Conservation (phyloP, 1,284 basidiomycete genomes). For the Moesziomyces sp. region DNA sequence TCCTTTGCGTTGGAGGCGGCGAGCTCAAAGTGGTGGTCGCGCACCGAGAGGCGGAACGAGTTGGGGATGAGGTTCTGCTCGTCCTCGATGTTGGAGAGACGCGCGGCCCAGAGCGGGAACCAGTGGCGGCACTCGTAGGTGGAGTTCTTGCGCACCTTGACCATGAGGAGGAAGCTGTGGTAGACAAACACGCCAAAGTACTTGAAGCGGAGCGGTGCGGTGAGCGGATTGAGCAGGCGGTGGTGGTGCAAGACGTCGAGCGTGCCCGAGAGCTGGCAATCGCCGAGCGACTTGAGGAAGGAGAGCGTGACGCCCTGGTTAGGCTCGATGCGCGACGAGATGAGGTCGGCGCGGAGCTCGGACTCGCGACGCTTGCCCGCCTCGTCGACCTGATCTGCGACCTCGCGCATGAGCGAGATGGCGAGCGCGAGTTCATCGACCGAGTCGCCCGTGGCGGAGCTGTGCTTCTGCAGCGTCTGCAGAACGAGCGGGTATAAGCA, state of each 20-base stretch:
- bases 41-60: constrained; percentile 58
- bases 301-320: constrained; percentile 42
- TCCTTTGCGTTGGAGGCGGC: constrained; percentile 61
- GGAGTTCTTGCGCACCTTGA: constrained; percentile 63
- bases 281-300: constrained; percentile 57
- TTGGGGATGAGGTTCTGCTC: constrained; percentile 53
- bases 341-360: constrained; percentile 58
- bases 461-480: constrained; percentile 61
- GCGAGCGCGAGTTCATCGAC: constrained; percentile 48
- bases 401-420: constrained; percentile 56
- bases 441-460: constrained; percentile 24
- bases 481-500: constrained; percentile 65
- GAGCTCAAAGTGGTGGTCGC: constrained; percentile 65
- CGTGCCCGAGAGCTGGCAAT: constrained; percentile 60
- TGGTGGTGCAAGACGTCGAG: constrained; percentile 66
- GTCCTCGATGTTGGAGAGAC: constrained; percentile 46
- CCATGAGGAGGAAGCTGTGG: constrained; percentile 57
- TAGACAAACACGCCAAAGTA: constrained; percentile 64
- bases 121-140: constrained; percentile 61
- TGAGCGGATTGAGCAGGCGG: constrained; percentile 49
- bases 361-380: constrained; percentile 60
- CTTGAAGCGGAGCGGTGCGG: constrained; percentile 63
- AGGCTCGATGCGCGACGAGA: constrained; percentile 59
- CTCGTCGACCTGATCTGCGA: constrained; percentile 60
- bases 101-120: constrained; percentile 63